These are phyloP conservation scores for Kurtzmaniella quercitrusa DNA, from an alignment of 1,139 yeast genomes.

Conservation along the genomic window DNA sequence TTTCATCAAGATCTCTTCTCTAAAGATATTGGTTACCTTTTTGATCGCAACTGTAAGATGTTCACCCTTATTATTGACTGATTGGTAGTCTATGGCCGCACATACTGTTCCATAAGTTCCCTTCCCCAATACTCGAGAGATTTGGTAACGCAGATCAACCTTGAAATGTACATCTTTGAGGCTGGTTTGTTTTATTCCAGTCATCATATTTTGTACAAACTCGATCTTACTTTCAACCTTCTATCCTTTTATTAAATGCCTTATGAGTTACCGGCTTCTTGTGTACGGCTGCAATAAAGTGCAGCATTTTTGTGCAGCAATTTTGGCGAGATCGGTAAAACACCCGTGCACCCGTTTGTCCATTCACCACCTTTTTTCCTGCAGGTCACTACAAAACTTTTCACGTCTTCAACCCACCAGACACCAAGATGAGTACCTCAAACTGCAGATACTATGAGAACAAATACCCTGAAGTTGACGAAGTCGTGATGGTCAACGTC, in stretches of 20 bases:
- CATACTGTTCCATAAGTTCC: conserved; percentile 93
- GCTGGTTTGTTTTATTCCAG: not conserved
- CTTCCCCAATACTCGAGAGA: conserved; percentile 66
- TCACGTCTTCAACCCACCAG: not conserved
- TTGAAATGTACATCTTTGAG: conserved; percentile 46
- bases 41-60: conserved; percentile 60
- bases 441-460: conserved; percentile 96
- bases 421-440: conserved; percentile 65
- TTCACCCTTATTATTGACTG: conserved; percentile 16
- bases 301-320: not conserved
- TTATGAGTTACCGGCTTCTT: not conserved
- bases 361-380: not conserved
- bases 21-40: conserved; percentile 66
- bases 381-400: conserved; percentile 1
- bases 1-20: conserved; percentile 58
- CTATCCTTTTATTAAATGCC: not conserved
- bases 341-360: not conserved
- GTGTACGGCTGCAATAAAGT: conserved; percentile 1
- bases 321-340: too few relatives aligned
- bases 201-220: not conserved
- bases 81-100: conserved; percentile 61
- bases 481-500: conserved; percentile 97
- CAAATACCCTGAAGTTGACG: conserved; percentile 98
- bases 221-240: not conserved
- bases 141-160: conserved; percentile 60